Conservation (phyloP, 1,284 basidiomycete genomes). For the Trichosporon faecale region DNA sequence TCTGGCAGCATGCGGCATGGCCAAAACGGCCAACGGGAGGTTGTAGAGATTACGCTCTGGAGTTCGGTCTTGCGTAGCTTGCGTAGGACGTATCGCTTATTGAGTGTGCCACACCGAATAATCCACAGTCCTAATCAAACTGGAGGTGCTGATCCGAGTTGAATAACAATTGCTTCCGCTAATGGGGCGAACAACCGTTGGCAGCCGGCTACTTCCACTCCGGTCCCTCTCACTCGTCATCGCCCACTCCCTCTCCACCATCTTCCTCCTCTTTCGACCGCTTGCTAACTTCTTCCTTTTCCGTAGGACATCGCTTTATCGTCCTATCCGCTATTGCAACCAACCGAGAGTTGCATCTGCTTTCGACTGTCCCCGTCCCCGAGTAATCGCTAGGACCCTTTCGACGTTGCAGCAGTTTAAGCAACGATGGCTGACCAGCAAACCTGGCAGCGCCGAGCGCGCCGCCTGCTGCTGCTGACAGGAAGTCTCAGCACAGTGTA, state of each 20-base stretch:
- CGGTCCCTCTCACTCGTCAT: conserved; percentile 3
- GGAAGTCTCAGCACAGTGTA: conserved; percentile 43
- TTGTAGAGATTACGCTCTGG: neutral
- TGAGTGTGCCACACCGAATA: no score
- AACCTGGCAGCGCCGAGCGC: conserved; percentile 37
- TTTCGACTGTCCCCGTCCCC: neutral
- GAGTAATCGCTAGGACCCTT: neutral
- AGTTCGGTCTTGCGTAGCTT: neutral
- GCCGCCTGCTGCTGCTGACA: conserved; percentile 34
- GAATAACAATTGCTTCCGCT: neutral
- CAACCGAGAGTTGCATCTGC: neutral
- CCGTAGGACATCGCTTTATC: neutral
- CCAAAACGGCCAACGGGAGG: neutral
- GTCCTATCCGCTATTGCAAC: neutral
- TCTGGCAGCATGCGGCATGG: neutral
- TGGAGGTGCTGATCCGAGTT: no score
- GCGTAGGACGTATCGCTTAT: neutral
- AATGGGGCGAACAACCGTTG: neutral
- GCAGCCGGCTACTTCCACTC: neutral
- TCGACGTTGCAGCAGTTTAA: neutral
- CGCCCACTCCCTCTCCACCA: conserved; percentile 5
- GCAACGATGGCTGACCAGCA: conserved; percentile 4
- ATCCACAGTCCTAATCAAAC: no score
- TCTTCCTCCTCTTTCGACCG: neutral
- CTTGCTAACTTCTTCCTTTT: neutral